phyloP scores from a whole-genome alignment of 129 eudicot species.

The Erigeron canadensis region DNA sequence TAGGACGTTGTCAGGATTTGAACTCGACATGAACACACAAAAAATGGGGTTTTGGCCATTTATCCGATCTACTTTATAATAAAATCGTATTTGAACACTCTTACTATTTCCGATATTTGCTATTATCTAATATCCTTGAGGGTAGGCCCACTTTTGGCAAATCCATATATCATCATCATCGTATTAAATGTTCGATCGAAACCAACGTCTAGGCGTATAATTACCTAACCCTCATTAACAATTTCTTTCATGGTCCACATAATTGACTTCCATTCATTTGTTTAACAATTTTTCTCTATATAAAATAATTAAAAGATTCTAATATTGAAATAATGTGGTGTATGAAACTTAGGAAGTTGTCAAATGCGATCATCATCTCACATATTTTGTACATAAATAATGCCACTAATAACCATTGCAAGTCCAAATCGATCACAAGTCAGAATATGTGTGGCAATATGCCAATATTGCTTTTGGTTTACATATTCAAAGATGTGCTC shows the following conservation, averaged over 20 bases:
- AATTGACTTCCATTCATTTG: conserved; percentile 1
- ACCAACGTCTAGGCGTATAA: conserved; percentile 19
- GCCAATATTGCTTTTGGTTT: background rate
- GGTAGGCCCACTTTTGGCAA: background rate
- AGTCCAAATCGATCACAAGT: conserved; percentile 1
- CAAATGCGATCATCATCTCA: conserved; percentile 20
- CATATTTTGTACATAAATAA: background rate
- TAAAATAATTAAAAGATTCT: background rate
- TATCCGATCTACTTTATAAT: too few species aligned
- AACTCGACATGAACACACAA: too few species aligned
- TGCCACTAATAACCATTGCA: conserved; percentile 3
- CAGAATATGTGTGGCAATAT: conserved; percentile 16
- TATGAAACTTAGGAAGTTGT: conserved; percentile 19
- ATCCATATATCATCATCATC: conserved; percentile 12
- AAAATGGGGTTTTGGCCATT: too few species aligned
- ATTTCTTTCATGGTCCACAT: conserved; percentile 4
- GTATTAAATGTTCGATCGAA: conserved; percentile 19
- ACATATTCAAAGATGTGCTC: conserved; percentile 10
- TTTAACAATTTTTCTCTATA: background rate
- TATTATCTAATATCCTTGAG: background rate
- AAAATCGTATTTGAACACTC: too few species aligned
- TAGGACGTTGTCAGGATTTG: too few species aligned
- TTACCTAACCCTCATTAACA: conserved; percentile 23
- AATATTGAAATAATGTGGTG: background rate
- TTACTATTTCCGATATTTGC: too few species aligned